phyloP scores from a whole-genome alignment of 768 basidiomycete species.

The Filobasidium floriforme region DNA sequence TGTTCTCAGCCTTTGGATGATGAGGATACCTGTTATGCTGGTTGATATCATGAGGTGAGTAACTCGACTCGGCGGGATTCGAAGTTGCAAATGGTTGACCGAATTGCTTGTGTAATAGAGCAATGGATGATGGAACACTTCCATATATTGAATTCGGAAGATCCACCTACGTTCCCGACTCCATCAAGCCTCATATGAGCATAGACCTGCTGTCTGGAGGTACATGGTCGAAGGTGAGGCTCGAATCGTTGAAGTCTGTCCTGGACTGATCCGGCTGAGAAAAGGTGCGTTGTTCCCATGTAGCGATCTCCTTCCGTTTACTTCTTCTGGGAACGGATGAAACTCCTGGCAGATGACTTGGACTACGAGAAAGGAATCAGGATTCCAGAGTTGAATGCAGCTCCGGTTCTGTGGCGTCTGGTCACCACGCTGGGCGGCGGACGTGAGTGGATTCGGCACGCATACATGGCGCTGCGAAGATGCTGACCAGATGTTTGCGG shows the following conservation, averaged over 20 bases:
- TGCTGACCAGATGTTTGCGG: background rate
- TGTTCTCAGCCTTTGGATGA: slow-evolving; percentile 18
- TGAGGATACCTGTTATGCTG: slow-evolving; percentile 17
- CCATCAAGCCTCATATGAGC: slow-evolving; percentile 12
- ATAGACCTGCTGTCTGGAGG: slow-evolving; percentile 8
- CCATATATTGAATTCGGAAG: slow-evolving; percentile 20
- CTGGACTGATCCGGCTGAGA: background rate
- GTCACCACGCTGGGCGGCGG: slow-evolving; percentile 21
- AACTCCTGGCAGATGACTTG: slow-evolving; percentile 14
- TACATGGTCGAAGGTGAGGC: slow-evolving; percentile 16
- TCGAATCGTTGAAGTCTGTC: background rate
- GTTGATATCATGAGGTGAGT: slow-evolving; percentile 21
- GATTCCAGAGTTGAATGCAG: slow-evolving; percentile 26
- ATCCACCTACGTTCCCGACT: slow-evolving; percentile 11
- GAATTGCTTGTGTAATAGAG: background rate
- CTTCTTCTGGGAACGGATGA: background rate
- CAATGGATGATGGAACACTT: slow-evolving; percentile 14
- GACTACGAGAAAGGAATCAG: slow-evolving; percentile 17
- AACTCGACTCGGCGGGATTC: background rate
- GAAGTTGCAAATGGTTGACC: background rate
- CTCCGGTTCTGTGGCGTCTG: slow-evolving; percentile 25
- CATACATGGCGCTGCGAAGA: background rate
- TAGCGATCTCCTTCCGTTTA: background rate
- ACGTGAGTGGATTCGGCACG: slow-evolving; percentile 19
- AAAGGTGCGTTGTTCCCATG: background rate